Evolutionary conservation across 192 early-diverging fungal genomes (phyloP).

Genomic region (Entomortierella chlamydospora): DNA sequence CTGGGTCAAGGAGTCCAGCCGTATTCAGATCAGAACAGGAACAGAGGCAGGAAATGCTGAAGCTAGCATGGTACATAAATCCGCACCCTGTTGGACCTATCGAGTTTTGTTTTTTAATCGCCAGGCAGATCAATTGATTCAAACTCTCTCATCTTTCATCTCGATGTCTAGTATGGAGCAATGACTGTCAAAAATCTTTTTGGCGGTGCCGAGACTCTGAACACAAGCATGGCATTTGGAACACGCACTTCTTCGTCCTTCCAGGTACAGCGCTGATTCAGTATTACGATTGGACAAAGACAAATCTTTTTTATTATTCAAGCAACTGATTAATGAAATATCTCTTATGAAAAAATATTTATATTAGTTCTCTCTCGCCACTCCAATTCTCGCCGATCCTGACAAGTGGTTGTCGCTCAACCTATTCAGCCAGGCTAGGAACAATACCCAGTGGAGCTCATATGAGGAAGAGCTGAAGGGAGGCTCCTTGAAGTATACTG

Average conservation of each 20-base stretch:
- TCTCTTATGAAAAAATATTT: background rate
- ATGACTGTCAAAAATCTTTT: constrained; percentile 85
- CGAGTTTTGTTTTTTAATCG: too few species aligned
- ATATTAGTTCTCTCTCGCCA: constrained; percentile 66
- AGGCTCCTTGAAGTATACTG: constrained; percentile 66
- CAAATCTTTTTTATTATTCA: background rate
- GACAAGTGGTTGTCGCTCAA: constrained; percentile 71
- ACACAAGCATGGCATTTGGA: constrained; percentile 81
- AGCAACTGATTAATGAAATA: background rate
- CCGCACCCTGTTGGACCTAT: background rate
- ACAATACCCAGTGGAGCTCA: constrained; percentile 72
- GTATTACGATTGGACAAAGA: background rate
- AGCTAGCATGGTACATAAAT: constrained; percentile 79
- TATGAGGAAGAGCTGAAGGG: constrained; percentile 82
- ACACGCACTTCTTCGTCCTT: constrained; percentile 70
- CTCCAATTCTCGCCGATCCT: constrained; percentile 81
- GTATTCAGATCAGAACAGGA: constrained; percentile 86
- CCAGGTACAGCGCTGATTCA: constrained; percentile 42
- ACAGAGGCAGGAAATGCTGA: constrained; percentile 92
- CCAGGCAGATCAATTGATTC: background rate
- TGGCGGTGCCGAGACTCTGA: constrained; percentile 88
- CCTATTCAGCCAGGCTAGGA: constrained; percentile 73
- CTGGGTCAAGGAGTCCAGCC: constrained; percentile 73
- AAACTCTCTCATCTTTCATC: background rate
- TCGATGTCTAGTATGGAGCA: constrained; percentile 56